Percentiles rank a stretch among this genome's conserved stretches.
These are phyloP conservation scores for Huiozyma naganishii DNA, from an alignment of 805 yeast genomes.

Conservation along the genomic window DNA sequence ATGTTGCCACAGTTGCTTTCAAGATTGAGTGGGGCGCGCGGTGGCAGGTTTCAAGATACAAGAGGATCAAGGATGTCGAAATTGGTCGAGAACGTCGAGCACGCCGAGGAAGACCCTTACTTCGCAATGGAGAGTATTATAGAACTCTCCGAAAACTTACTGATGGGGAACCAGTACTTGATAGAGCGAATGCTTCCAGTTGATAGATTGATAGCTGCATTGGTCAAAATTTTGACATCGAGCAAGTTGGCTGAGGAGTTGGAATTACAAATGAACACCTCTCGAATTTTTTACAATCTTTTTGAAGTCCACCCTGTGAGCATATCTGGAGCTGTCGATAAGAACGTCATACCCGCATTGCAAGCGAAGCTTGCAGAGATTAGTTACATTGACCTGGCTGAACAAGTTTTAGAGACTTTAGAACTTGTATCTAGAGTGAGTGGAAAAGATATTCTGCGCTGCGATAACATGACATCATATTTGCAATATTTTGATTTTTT, in stretches of 20 bases:
- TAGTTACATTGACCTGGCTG: slow-evolving; percentile 81
- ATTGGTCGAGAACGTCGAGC: slow-evolving; percentile 19
- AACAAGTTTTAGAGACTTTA: slow-evolving; percentile 71
- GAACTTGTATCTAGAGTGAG: slow-evolving; percentile 53
- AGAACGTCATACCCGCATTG: slow-evolving; percentile 56
- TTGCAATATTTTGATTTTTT: slow-evolving; percentile 76
- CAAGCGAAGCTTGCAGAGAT: slow-evolving; percentile 61
- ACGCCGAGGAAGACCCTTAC: slow-evolving; percentile 42
- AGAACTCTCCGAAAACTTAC: slow-evolving; percentile 50
- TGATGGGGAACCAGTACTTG: slow-evolving; percentile 56
- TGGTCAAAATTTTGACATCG: slow-evolving; percentile 49
- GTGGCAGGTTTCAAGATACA: slow-evolving; percentile 5
- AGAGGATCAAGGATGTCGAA: slow-evolving; percentile 16
- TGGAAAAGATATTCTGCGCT: slow-evolving; percentile 40
- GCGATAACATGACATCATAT: slow-evolving; percentile 53
- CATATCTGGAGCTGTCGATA: slow-evolving; percentile 48
- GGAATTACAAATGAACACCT: slow-evolving; percentile 74
- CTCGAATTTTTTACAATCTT: slow-evolving; percentile 73
- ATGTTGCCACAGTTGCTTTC: slow-evolving; percentile 32
- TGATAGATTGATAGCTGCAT: slow-evolving; percentile 39
- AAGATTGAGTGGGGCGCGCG: slow-evolving; percentile 20
- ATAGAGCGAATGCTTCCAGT: slow-evolving; percentile 60
- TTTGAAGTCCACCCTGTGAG: slow-evolving; percentile 64
- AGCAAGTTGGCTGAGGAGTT: slow-evolving; percentile 50
- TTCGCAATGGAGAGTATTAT: slow-evolving; percentile 52